phyloP scores from a whole-genome alignment of 352 stramenopile genomes.

The Phytophthora multivora region DNA sequence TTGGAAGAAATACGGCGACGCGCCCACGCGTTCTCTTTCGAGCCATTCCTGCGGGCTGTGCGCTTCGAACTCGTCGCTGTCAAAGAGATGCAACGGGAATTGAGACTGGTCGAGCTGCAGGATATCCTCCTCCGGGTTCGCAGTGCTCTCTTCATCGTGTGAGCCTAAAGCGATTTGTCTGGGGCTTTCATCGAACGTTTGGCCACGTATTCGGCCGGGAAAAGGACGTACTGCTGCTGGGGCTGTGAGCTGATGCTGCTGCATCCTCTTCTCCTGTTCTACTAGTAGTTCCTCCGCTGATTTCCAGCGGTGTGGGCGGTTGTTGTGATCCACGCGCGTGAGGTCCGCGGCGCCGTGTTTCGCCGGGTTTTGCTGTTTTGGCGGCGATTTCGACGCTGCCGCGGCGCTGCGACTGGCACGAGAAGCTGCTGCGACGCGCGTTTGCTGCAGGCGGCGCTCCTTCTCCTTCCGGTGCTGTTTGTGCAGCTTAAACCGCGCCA shows the following conservation, averaged over 20 bases:
- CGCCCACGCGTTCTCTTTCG: slow-evolving; percentile 37
- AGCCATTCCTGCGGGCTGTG: slow-evolving; percentile 82
- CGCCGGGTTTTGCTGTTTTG: slow-evolving; percentile 18
- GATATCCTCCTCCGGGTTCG: slow-evolving; percentile 61
- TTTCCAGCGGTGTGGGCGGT: slow-evolving; percentile 87
- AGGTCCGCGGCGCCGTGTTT: slow-evolving; percentile 35
- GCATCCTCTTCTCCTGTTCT: slow-evolving; percentile 65
- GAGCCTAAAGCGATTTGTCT: not conserved
- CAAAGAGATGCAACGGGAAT: slow-evolving; percentile 90
- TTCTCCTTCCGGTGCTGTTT: slow-evolving; percentile 78
- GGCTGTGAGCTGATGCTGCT: slow-evolving; percentile 61
- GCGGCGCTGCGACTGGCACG: slow-evolving; percentile 28
- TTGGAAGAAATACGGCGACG: slow-evolving; percentile 86
- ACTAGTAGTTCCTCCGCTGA: slow-evolving; percentile 62
- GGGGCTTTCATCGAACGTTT: slow-evolving; percentile 16
- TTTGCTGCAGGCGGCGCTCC: slow-evolving; percentile 64
- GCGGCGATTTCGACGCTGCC: not conserved
- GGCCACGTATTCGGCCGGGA: slow-evolving; percentile 59
- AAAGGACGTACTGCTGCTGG: slow-evolving; percentile 61
- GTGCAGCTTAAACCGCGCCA: slow-evolving; percentile 79
- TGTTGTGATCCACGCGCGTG: slow-evolving; percentile 84
- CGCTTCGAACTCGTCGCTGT: slow-evolving; percentile 87
- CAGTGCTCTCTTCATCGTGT: not conserved
- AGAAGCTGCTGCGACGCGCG: slow-evolving; percentile 38
- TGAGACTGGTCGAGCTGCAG: slow-evolving; percentile 92